These are phyloP conservation scores for Paraurostyla sp. DNA, from an alignment of 73 alveolate species.

Conservation along the genomic window DNA sequence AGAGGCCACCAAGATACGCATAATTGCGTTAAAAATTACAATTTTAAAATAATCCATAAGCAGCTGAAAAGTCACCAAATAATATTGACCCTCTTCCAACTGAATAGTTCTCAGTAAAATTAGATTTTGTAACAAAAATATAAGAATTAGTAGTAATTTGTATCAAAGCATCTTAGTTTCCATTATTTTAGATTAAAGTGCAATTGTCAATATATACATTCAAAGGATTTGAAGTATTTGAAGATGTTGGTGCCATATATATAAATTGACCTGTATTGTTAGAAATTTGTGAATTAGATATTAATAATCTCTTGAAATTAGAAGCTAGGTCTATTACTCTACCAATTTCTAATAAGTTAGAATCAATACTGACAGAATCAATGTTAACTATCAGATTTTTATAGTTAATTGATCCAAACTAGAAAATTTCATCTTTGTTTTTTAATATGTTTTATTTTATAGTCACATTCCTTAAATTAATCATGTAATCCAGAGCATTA, in stretches of 20 bases:
- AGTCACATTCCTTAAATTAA: background rate
- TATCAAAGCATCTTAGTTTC: background rate
- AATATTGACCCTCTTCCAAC: conserved; percentile 49
- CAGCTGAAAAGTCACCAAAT: conserved; percentile 31
- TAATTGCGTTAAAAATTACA: background rate
- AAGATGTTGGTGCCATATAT: background rate
- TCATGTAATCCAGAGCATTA: background rate
- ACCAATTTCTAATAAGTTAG: conserved; percentile 31
- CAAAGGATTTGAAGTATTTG: conserved; percentile 20
- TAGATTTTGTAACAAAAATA: background rate
- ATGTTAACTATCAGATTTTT: background rate
- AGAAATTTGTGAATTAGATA: background rate
- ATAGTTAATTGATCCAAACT: conserved; percentile 27
- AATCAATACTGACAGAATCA: background rate
- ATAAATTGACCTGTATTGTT: conserved; percentile 17
- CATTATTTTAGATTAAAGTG: background rate
- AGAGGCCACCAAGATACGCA: conserved; percentile 42
- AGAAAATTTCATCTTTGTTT: background rate
- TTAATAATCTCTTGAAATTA: background rate
- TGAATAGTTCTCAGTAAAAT: conserved; percentile 25
- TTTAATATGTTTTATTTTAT: background rate
- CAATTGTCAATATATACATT: background rate
- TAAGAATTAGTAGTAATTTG: conserved; percentile 26
- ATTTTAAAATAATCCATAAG: background rate
- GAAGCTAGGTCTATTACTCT: background rate